Evolutionary conservation across 306 rosid species (phyloP).

Genomic region (Leucaena leucocephala): DNA sequence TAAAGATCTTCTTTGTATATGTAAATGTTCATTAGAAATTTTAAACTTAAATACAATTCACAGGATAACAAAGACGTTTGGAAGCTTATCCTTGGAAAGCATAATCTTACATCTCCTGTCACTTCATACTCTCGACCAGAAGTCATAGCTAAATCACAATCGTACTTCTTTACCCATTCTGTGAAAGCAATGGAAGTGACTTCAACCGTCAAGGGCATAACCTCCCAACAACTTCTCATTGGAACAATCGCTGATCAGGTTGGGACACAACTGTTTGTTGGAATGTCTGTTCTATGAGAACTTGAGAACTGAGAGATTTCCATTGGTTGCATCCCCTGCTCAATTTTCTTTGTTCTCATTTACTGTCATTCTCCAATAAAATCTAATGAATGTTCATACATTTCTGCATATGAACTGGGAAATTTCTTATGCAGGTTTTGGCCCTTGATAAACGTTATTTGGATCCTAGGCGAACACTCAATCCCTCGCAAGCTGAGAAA

Average conservation of each 20-base stretch:
- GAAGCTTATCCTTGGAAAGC: constrained; percentile 96
- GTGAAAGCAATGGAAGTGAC: constrained; percentile 91
- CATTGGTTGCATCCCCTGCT: background rate
- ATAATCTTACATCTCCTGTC: constrained; percentile 88
- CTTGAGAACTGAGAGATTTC: background rate
- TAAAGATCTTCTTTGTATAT: constrained; percentile 22
- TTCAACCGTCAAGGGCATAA: constrained; percentile 89
- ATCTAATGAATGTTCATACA: constrained; percentile 26
- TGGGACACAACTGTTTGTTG: constrained; percentile 22
- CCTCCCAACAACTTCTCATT: constrained; percentile 94
- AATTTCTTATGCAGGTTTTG: constrained; percentile 63
- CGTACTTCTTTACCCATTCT: constrained; percentile 88
- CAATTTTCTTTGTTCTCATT: constrained; percentile 17
- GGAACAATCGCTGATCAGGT: constrained; percentile 97
- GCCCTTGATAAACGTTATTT: constrained; percentile 90
- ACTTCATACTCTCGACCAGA: constrained; percentile 91
- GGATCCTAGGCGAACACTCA: constrained; percentile 88
- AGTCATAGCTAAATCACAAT: constrained; percentile 74
- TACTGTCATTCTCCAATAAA: constrained; percentile 18
- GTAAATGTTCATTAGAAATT: constrained; percentile 33
- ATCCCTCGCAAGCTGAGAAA: constrained; percentile 83
- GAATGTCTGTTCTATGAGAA: constrained; percentile 20
- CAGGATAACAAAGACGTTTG: constrained; percentile 92
- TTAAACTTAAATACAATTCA: constrained; percentile 34
- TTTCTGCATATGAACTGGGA: constrained; percentile 7